Base-by-base conservation (phyloP, 2,329 filamentous ascomycete genomes). In the Fusarium austroafricanum region DNA sequence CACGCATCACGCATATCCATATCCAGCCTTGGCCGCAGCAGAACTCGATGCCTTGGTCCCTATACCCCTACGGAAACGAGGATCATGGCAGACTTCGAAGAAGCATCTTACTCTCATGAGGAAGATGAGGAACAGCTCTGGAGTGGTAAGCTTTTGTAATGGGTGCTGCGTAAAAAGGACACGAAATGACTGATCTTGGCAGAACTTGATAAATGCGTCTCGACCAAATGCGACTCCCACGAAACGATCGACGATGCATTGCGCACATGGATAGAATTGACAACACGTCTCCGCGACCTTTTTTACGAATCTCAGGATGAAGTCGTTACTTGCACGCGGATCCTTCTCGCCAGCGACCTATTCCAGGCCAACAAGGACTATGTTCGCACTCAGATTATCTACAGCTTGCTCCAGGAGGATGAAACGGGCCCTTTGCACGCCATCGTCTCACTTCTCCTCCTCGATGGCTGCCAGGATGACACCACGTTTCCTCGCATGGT, bases 401-500 rank as follows among this genome's bases (percentile, higher is more conserved):
- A 97, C 79, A 94, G 93, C 77, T 84, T 99, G 52, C 82, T 97
- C 70, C 86, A 97, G 85, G 96, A 98, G 80, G 94, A 97, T 74
- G 92, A 97, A 70, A 81, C 87, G 18, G 87, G 88, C 33, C 88
- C 90, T n/a, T 84, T 99, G 45, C 92, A 97, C 78, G 85, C 94
- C 62, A 92, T 97, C 61, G 87, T 90, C 23, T 93, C 90, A 65
- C 90, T 97, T 73, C 86, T 99, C 33, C 87, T 98, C 21, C 91
- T 95, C 73, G 94, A 98, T 78, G 96, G 95, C 42, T 90, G 91
- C 61, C 83, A 86, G 42, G 88, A 95, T 77, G 93, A 97, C 75
- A 80, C 83, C 26, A 90, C 90, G 2, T 97, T 97, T 75, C 89
- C 92, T 71, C 88, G 91, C 82, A 96, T 99, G 93, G 91, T 96